Conservation (phyloP, 805 yeast species). For the Cyberlindnera euphorbiae region DNA sequence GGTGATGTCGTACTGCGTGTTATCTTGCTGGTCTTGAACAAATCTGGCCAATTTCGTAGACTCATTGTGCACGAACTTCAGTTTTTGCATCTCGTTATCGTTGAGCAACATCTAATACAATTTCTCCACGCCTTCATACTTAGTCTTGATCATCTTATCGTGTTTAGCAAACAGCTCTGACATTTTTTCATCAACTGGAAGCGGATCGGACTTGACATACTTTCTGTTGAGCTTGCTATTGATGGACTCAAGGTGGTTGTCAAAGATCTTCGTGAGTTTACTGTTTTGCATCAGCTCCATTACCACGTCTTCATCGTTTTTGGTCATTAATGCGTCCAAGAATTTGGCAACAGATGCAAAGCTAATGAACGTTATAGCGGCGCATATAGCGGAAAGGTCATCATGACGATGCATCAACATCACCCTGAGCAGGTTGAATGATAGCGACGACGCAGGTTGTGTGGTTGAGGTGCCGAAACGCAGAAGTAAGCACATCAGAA, state of each 20-base stretch:
- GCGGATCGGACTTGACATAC: slow-evolving; percentile 15
- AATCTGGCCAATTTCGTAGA: slow-evolving; percentile 45
- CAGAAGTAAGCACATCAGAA: slow-evolving; percentile 28
- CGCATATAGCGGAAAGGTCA: slow-evolving; percentile 25
- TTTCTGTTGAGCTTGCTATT: slow-evolving; percentile 22
- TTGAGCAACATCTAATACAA: slow-evolving; percentile 12
- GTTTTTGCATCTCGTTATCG: slow-evolving; percentile 18
- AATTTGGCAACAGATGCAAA: slow-evolving; percentile 19
- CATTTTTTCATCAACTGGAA: slow-evolving; percentile 14
- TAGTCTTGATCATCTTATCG: slow-evolving; percentile 19
- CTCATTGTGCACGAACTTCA: slow-evolving; percentile 34
- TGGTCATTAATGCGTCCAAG: slow-evolving; percentile 21
- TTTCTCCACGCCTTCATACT: slow-evolving; percentile 23
- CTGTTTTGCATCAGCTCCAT: slow-evolving; percentile 13
- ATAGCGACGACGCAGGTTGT: slow-evolving; percentile 13
- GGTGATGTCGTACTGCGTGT: slow-evolving; percentile 41
- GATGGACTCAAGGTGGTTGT: slow-evolving; percentile 21
- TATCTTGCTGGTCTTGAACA: slow-evolving; percentile 63
- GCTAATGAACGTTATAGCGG: slow-evolving; percentile 24
- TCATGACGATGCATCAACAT: slow-evolving; percentile 29
- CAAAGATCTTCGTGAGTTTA: slow-evolving; percentile 16
- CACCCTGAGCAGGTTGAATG: slow-evolving; percentile 30
- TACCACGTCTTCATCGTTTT: slow-evolving; percentile 28
- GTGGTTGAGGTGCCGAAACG: slow-evolving; percentile 15
- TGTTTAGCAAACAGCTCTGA: slow-evolving; percentile 11